Evolutionary conservation across 2,329 filamentous ascomycete species (phyloP).

Genomic region (Paecilomyces sp.): DNA sequence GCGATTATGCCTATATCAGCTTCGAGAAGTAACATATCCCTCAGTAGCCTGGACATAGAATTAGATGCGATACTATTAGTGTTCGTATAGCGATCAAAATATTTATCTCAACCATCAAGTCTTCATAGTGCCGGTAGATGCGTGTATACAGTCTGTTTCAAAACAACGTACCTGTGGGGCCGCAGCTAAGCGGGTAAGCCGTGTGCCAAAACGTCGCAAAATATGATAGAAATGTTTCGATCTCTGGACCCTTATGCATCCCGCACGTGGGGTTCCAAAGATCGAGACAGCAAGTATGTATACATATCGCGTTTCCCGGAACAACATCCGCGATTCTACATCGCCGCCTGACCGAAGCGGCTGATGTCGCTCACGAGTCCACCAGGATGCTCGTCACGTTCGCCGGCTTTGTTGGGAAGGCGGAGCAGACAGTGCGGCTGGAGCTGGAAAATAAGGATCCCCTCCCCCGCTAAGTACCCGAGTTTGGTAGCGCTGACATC

Average conservation of each 20-base stretch:
- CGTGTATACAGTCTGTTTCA: neutral
- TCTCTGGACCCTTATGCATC: neutral
- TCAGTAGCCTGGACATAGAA: no score
- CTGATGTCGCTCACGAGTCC: neutral
- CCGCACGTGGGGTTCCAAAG: neutral
- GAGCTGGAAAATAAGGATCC: neutral
- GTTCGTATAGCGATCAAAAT: no score
- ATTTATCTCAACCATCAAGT: no score
- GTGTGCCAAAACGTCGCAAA: neutral
- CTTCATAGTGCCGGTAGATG: no score
- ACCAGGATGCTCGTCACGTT: neutral
- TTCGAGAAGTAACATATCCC: no score
- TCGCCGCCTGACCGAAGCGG: neutral
- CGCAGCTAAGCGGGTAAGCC: neutral
- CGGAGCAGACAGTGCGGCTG: neutral
- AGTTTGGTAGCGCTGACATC: neutral
- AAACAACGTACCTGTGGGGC: neutral
- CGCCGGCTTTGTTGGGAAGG: neutral
- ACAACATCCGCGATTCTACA: neutral
- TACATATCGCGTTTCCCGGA: neutral
- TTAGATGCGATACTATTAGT: no score
- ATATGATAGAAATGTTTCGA: neutral
- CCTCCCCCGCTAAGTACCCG: neutral
- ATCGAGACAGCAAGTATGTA: neutral
- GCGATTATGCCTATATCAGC: no score